Evolutionary conservation across 2,329 filamentous ascomycete genomes (phyloP).

Genomic region (Fusarium sp.): DNA sequence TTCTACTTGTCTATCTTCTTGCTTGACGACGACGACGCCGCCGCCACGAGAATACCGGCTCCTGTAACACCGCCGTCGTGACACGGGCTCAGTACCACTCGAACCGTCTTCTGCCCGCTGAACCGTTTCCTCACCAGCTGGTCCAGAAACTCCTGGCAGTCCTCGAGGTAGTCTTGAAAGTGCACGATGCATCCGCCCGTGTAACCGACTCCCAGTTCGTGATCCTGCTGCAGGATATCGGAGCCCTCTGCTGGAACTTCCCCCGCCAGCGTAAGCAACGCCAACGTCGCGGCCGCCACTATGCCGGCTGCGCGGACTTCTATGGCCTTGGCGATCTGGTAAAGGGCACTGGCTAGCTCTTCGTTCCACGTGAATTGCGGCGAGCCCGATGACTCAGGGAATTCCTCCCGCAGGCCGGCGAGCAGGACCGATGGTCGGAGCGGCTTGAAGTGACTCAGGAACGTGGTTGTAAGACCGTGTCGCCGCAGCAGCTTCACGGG

Average conservation of each 20-base stretch:
- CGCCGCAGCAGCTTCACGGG: slow-evolving; percentile 67
- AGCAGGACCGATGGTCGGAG: slow-evolving; percentile 58
- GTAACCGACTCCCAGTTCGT: slow-evolving; percentile 80
- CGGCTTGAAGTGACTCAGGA: slow-evolving; percentile 77
- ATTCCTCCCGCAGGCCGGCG: slow-evolving; percentile 62
- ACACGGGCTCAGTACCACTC: slow-evolving; percentile 65
- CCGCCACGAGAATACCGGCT: slow-evolving; percentile 69
- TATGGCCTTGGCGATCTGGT: slow-evolving; percentile 76
- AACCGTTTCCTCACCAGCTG: slow-evolving; percentile 54
- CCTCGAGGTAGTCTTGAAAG: slow-evolving; percentile 78
- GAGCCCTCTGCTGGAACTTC: slow-evolving; percentile 65
- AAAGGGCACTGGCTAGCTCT: slow-evolving; percentile 69
- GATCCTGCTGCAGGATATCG: slow-evolving; percentile 31
- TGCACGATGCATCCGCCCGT: slow-evolving; percentile 85
- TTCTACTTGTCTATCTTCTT: slow-evolving; percentile 51
- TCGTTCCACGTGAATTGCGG: slow-evolving; percentile 72
- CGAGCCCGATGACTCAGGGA: slow-evolving; percentile 60
- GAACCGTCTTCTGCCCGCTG: slow-evolving; percentile 49
- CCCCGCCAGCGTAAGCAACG: slow-evolving; percentile 74
- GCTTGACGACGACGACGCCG: slow-evolving; percentile 46
- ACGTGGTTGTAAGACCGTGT: slow-evolving; percentile 78
- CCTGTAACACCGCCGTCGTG: slow-evolving; percentile 73
- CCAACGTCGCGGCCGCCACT: slow-evolving; percentile 78
- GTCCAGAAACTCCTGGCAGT: slow-evolving; percentile 78
- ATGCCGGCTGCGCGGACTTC: slow-evolving; percentile 79